phyloP scores from a whole-genome alignment of 495 filamentous ascomycete species.

The Xylaria intraflava region DNA sequence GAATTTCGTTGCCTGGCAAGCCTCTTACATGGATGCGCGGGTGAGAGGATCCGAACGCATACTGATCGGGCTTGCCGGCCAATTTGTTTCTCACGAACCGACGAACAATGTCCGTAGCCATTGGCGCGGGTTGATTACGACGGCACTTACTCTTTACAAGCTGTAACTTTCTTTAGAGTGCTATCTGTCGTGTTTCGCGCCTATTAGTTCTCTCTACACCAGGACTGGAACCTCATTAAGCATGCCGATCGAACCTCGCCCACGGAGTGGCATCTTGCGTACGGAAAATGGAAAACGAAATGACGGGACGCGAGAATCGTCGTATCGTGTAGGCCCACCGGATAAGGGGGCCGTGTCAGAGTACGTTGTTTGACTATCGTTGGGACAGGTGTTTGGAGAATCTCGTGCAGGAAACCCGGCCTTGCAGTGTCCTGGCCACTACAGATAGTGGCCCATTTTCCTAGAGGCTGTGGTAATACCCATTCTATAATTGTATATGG shows the following conservation, averaged over 20 bases:
- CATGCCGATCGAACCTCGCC: background rate
- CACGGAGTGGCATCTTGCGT: background rate
- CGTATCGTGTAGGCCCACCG: background rate
- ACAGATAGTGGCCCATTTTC: background rate
- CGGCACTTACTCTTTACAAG: background rate
- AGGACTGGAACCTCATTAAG: conserved; percentile 1
- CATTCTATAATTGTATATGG: conserved; percentile 2
- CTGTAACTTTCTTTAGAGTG: background rate
- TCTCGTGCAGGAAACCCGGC: conserved; percentile 1
- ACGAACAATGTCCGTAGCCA: background rate
- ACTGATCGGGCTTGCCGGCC: background rate
- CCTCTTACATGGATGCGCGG: background rate
- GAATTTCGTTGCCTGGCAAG: background rate
- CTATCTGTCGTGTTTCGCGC: conserved; percentile 3
- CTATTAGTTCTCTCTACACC: background rate
- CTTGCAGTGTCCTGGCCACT: background rate
- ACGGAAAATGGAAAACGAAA: background rate
- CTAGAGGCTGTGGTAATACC: background rate
- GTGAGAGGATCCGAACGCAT: background rate
- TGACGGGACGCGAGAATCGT: background rate
- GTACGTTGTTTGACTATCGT: background rate
- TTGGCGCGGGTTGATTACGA: background rate
- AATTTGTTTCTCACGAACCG: background rate
- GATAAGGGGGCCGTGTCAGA: background rate
- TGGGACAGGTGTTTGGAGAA: background rate